These are phyloP conservation scores for Volutella citrinella DNA, from an alignment of 2,329 filamentous ascomycete species.

Conservation along the genomic window DNA sequence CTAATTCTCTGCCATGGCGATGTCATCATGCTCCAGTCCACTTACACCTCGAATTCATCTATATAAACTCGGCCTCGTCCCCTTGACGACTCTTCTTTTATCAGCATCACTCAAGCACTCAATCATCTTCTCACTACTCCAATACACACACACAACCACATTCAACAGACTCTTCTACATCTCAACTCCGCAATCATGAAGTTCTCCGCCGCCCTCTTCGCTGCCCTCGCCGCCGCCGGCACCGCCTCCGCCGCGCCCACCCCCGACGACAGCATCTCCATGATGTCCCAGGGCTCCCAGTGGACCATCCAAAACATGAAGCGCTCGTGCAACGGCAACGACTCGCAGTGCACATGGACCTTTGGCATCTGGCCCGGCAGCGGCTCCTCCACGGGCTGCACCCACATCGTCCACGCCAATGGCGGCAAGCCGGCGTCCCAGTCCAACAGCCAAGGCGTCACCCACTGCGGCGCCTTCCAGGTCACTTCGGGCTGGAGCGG, in stretches of 20 bases:
- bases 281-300: constrained; percentile 37
- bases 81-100: constrained; percentile 1
- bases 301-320: constrained; percentile 41
- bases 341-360: constrained; percentile 42
- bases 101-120: constrained; percentile 3
- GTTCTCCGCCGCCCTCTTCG: constrained; percentile 38
- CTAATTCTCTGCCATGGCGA: too few species aligned
- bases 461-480: constrained; percentile 47
- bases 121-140: constrained; percentile 3
- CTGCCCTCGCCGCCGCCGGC: constrained; percentile 33
- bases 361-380: constrained; percentile 43
- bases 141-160: constrained; percentile 6
- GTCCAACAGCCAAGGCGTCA: constrained; percentile 35
- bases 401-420: constrained; percentile 28
- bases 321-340: constrained; percentile 37
- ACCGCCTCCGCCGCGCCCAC: constrained; percentile 35
- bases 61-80: background rate
- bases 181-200: constrained; percentile 36
- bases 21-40: too few species aligned
- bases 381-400: constrained; percentile 31
- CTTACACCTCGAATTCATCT: too few species aligned
- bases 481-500: constrained; percentile 54
- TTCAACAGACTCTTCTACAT: constrained; percentile 4
- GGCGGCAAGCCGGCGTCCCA: constrained; percentile 34
- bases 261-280: constrained; percentile 29